Evolutionary conservation across 441 rosid species (phyloP).

Genomic region (Gossypium gossypioides): DNA sequence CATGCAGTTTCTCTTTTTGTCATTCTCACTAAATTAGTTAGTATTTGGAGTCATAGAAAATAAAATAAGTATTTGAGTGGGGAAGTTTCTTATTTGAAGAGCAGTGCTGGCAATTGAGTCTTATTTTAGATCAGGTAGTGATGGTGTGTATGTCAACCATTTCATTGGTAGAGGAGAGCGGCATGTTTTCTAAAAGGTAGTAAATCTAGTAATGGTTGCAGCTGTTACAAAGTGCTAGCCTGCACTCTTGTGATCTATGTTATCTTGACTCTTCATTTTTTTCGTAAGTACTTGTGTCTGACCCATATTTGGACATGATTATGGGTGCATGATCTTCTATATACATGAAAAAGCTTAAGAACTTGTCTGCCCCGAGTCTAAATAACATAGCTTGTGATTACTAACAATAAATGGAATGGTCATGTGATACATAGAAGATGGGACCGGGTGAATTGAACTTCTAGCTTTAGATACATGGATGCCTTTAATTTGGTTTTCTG

Average conservation of each 20-base stretch:
- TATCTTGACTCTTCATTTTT: not conserved
- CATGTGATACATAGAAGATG: not conserved
- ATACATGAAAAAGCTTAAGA: not conserved
- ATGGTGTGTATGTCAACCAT: not conserved
- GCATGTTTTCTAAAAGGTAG: not conserved
- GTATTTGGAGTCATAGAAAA: not conserved
- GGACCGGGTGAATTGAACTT: not conserved
- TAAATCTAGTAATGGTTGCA: not conserved
- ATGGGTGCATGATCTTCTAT: not conserved
- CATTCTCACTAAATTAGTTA: not conserved
- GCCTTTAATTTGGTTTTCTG: not conserved
- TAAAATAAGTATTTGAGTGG: not conserved
- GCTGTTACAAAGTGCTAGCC: not conserved
- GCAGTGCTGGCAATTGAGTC: not conserved
- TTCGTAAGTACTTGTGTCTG: not conserved
- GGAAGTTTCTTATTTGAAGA: conserved; percentile 2
- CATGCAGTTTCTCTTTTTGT: not conserved
- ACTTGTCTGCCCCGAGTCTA: not conserved
- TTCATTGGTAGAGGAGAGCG: not conserved
- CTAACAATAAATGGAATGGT: not conserved
- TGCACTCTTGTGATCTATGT: not conserved
- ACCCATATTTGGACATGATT: not conserved
- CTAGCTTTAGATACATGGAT: not conserved
- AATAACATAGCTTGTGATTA: not conserved
- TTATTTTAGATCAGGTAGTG: not conserved